Percentiles rank a stretch among this genome's conserved stretches.
These are phyloP conservation scores for Catenaria anguillulae DNA, from an alignment of 371 early-diverging fungal species.

Conservation along the genomic window DNA sequence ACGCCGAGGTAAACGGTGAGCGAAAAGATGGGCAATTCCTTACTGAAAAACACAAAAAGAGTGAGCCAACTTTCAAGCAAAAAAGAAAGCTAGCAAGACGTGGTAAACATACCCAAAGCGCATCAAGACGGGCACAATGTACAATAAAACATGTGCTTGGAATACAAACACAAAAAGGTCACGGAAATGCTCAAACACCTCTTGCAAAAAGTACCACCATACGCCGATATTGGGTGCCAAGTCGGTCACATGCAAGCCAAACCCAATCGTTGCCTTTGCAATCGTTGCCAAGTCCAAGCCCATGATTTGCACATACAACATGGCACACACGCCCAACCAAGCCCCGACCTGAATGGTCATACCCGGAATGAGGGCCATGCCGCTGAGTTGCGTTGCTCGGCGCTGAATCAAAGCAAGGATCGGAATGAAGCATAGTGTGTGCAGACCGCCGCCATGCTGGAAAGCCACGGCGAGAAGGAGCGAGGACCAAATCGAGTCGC, in stretches of 20 bases:
- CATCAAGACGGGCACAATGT: constrained; percentile 61
- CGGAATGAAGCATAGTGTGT: too few relatives aligned
- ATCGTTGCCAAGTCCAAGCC: background rate
- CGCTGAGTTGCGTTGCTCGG: background rate
- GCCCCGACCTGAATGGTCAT: constrained; percentile 6
- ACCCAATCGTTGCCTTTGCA: background rate
- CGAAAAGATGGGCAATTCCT: constrained; percentile 63
- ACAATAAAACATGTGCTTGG: constrained; percentile 71
- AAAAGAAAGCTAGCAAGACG: too few relatives aligned
- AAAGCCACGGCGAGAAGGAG: constrained; percentile 55
- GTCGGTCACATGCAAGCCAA: constrained; percentile 47
- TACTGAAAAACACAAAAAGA: constrained; percentile 13
- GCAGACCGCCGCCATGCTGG: too few relatives aligned
- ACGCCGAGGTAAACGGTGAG: constrained; percentile 48
- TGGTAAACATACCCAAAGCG: constrained; percentile 43
- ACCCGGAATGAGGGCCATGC: background rate
- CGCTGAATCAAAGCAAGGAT: constrained; percentile 27
- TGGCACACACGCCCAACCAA: background rate
- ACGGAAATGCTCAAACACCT: constrained; percentile 94
- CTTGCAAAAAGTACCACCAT: constrained; percentile 96
- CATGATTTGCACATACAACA: background rate
- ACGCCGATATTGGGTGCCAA: constrained; percentile 89
- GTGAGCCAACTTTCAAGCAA: too few relatives aligned
- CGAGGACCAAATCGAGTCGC: constrained; percentile 32
- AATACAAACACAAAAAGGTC: constrained; percentile 80